These are phyloP conservation scores for Phyllosticta ampelicida DNA, from an alignment of 2,329 filamentous ascomycete genomes.

Conservation along the genomic window DNA sequence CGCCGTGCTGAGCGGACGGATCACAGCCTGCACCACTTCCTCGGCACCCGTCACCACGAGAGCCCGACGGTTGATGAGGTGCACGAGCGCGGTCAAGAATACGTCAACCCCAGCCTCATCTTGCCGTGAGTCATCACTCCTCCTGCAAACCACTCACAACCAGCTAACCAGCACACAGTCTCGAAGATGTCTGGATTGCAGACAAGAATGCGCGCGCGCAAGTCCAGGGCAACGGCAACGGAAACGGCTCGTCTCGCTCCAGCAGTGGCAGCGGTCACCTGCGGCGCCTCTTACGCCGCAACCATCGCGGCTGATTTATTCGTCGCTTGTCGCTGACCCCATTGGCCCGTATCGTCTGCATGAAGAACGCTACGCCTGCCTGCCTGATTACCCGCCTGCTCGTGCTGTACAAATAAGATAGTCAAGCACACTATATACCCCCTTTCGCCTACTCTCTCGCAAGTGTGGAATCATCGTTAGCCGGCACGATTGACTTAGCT, in stretches of 20 bases:
- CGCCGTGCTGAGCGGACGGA: constrained; percentile 48
- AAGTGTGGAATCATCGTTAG: neutral
- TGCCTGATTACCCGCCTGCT: no score
- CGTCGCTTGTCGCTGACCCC: neutral
- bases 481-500: neutral
- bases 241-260: neutral
- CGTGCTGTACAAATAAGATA: neutral
- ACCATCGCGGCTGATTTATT: neutral
- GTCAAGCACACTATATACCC: neutral
- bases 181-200: constrained; percentile 59
- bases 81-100: constrained; percentile 56
- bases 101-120: constrained; percentile 67
- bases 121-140: constrained; percentile 47
- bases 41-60: constrained; percentile 15
- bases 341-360: no score
- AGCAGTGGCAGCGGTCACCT: neutral
- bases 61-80: constrained; percentile 59
- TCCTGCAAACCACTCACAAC: constrained; percentile 6
- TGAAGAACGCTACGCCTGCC: no score
- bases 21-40: constrained; percentile 20
- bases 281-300: constrained; percentile 3
- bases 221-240: neutral
- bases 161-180: constrained; percentile 29
- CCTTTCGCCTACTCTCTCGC: neutral
- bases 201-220: constrained; percentile 13